Evolutionary conservation across 2,329 filamentous ascomycete genomes (phyloP).

Genomic region (Metarhizium robertsii): DNA sequence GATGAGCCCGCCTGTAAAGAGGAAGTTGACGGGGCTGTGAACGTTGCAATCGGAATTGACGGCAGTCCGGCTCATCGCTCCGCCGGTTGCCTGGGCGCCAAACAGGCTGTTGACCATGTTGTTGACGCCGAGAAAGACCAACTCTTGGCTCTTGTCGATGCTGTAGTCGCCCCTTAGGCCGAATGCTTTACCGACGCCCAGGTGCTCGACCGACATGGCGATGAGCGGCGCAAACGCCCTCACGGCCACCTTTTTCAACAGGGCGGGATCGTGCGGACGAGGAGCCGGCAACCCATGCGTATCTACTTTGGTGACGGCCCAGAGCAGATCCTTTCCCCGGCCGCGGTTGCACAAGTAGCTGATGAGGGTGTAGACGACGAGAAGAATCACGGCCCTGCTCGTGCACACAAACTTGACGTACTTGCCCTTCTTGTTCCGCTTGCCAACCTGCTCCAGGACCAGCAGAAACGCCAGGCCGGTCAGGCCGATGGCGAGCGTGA

Average conservation of each 20-base stretch:
- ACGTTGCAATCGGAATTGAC: slow-evolving; percentile 58
- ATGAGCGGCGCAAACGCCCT: slow-evolving; percentile 52
- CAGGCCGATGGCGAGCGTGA: slow-evolving; percentile 51
- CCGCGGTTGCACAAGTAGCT: slow-evolving; percentile 53
- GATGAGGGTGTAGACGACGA: slow-evolving; percentile 54
- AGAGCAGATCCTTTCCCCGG: slow-evolving; percentile 36
- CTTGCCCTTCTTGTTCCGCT: slow-evolving; percentile 48
- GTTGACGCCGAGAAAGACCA: slow-evolving; percentile 51
- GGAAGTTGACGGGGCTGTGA: slow-evolving; percentile 49
- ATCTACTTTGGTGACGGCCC: slow-evolving; percentile 47
- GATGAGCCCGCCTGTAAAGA: slow-evolving; percentile 52
- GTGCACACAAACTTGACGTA: slow-evolving; percentile 49
- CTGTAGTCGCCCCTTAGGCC: slow-evolving; percentile 52
- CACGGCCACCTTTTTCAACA: slow-evolving; percentile 44
- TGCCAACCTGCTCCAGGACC: slow-evolving; percentile 46
- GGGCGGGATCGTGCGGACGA: slow-evolving; percentile 31
- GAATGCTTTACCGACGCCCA: slow-evolving; percentile 56
- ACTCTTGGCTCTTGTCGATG: slow-evolving; percentile 55
- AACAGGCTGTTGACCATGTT: slow-evolving; percentile 60
- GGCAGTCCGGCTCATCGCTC: slow-evolving; percentile 58
- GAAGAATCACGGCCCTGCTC: slow-evolving; percentile 49
- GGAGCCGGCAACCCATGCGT: slow-evolving; percentile 45
- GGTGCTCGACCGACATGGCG: slow-evolving; percentile 52
- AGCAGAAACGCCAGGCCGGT: slow-evolving; percentile 46
- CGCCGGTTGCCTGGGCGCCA: slow-evolving; percentile 53